A percentile compares a stretch with the other conserved stretches of the same genome.
Evolutionary conservation across 2,329 filamentous ascomycete species (phyloP).

Genomic region (Colletotrichum cuscutae): DNA sequence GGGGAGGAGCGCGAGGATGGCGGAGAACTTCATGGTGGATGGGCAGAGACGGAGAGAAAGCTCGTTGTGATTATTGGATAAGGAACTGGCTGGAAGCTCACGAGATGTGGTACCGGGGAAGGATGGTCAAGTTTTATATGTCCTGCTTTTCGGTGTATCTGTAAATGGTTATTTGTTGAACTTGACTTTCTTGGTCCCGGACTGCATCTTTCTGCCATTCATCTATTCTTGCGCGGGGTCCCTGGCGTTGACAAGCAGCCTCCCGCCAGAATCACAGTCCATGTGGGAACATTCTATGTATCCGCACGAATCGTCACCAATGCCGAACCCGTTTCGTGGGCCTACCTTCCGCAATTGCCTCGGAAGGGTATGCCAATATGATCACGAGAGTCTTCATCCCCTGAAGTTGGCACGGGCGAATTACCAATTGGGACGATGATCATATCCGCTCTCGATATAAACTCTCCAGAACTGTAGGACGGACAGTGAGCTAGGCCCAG

Average conservation of each 20-base stretch:
- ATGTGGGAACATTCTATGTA: neutral
- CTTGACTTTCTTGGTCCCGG: neutral
- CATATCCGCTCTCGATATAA: neutral
- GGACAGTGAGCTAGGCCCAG: neutral
- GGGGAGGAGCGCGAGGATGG: constrained; percentile 31
- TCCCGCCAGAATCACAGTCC: too few relatives aligned
- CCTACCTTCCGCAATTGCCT: neutral
- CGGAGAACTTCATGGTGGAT: constrained; percentile 35
- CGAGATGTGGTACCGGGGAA: too few relatives aligned
- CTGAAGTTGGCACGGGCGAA: neutral
- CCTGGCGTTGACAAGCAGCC: too few relatives aligned
- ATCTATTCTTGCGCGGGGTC: neutral
- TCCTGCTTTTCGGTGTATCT: neutral
- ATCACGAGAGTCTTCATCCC: constrained; percentile 10
- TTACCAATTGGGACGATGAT: neutral
- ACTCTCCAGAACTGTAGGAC: neutral
- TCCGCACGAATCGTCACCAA: constrained; percentile 3
- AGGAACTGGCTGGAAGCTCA: neutral
- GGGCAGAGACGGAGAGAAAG: too few relatives aligned
- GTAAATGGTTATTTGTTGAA: neutral
- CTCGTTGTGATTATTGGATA: neutral
- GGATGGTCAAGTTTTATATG: neutral
- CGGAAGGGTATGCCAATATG: neutral
- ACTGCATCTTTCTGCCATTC: neutral
- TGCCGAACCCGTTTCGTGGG: neutral